phyloP scores from a whole-genome alignment of 257 asterid genomes.

The Nemophila menziesii region DNA sequence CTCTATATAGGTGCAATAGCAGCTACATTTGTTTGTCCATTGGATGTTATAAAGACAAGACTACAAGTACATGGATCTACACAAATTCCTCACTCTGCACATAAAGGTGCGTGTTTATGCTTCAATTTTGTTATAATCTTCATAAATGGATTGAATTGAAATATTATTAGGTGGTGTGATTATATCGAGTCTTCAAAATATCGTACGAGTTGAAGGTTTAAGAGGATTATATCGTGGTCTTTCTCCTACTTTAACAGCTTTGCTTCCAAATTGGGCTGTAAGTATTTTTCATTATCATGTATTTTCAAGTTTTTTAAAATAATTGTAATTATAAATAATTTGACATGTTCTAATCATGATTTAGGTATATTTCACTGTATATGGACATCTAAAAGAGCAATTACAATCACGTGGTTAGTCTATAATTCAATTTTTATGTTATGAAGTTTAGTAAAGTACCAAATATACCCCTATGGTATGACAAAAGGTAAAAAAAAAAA shows the following conservation, averaged over 20 bases:
- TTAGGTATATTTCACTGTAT: slow-evolving; percentile 92
- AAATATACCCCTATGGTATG: neutral
- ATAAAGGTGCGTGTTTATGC: slow-evolving; percentile 32
- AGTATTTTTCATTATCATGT: slow-evolving; percentile 26
- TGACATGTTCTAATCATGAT: slow-evolving; percentile 2
- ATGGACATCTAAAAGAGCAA: slow-evolving; percentile 69
- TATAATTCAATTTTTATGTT: neutral
- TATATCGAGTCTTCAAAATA: slow-evolving; percentile 56
- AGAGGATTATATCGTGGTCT: slow-evolving; percentile 97
- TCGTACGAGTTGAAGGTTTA: slow-evolving; percentile 62
- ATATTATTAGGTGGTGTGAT: slow-evolving; percentile 63
- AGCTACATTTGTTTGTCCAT: slow-evolving; percentile 82
- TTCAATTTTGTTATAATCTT: neutral
- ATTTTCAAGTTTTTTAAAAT: neutral
- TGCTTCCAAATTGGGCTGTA: slow-evolving; percentile 99
- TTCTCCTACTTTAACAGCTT: slow-evolving; percentile 82
- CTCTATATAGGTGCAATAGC: slow-evolving; percentile 71
- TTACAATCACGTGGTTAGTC: slow-evolving; percentile 59
- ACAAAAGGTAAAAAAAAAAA: too few species aligned
- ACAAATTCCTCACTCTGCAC: slow-evolving; percentile 39
- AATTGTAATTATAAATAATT: too few species aligned
- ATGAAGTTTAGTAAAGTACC: neutral
- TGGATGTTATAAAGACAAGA: slow-evolving; percentile 95
- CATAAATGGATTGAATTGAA: neutral
- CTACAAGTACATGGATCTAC: slow-evolving; percentile 79